A percentile compares a stretch with the other conserved stretches of the same genome.
phyloP scores from a whole-genome alignment of 1,284 basidiomycete species.

The Volvariella volvacea region DNA sequence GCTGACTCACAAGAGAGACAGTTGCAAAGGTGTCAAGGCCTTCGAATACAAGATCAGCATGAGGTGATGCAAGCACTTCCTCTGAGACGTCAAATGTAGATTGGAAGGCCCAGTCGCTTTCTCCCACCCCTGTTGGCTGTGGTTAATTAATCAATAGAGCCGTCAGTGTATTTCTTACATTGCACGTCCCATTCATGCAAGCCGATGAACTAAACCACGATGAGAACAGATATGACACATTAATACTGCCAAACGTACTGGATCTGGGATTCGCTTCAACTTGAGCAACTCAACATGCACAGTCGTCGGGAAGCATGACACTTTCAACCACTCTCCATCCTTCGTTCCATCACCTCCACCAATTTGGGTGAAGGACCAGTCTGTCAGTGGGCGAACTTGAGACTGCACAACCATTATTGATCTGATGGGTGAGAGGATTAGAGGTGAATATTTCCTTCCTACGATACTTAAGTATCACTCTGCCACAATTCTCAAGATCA shows the following conservation, averaged over 20 bases:
- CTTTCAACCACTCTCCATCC: conserved; percentile 60
- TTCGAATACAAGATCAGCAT: conserved; percentile 77
- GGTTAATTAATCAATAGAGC: conserved; percentile 4
- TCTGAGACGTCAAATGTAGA: conserved; percentile 52
- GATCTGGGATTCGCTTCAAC: conserved; percentile 70
- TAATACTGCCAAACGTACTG: conserved; percentile 38
- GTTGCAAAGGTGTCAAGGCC: conserved; percentile 84
- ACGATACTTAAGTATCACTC: no score
- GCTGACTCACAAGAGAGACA: conserved; percentile 52
- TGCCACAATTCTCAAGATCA: no score
- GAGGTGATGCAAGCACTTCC: conserved; percentile 35
- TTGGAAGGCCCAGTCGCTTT: conserved; percentile 81
- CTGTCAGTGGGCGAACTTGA: conserved; percentile 23
- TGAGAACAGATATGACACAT: background rate
- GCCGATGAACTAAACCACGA: conserved; percentile 49
- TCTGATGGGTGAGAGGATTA: background rate
- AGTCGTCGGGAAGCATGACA: conserved; percentile 67
- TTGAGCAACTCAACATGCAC: conserved; percentile 82
- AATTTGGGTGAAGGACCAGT: conserved; percentile 66
- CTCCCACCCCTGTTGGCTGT: conserved; percentile 86
- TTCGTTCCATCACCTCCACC: conserved; percentile 53
- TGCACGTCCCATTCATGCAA: conserved; percentile 86
- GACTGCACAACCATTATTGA: background rate
- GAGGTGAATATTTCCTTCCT: no score
- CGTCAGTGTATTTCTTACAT: conserved; percentile 33